A percentile compares a stretch with the other conserved stretches of the same genome.
Conservation (phyloP, 75 land plant species). For the Sequoiadendron giganteum region DNA sequence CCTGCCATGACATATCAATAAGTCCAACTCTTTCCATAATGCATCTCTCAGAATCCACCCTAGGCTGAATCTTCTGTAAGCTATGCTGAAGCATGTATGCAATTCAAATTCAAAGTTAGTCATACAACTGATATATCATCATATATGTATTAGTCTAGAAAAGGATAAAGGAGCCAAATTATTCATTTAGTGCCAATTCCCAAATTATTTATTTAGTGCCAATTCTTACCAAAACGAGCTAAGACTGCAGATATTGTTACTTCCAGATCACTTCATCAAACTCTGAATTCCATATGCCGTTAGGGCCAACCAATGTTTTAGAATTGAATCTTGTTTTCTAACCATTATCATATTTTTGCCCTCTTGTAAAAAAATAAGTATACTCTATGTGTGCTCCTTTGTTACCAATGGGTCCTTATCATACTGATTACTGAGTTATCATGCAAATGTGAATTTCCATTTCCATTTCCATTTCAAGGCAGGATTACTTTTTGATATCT, state of each 20-base stretch:
- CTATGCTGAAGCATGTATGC: background rate
- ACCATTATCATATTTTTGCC: background rate
- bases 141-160: background rate
- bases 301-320: background rate
- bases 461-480: background rate
- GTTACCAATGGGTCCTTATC: background rate
- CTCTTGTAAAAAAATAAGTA: background rate
- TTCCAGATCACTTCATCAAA: background rate
- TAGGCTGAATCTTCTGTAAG: background rate
- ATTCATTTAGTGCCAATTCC: background rate
- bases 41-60: background rate
- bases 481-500: background rate
- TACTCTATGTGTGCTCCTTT: background rate
- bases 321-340: background rate
- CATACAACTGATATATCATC: background rate
- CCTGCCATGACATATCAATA: background rate
- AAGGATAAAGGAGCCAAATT: background rate
- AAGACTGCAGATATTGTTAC: background rate
- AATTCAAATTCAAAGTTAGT: background rate
- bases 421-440: background rate
- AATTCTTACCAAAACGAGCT: background rate
- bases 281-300: background rate
- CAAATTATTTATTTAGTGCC: background rate
- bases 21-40: background rate
- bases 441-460: background rate